phyloP scores from a whole-genome alignment of 2,329 filamentous ascomycete genomes.

The Fusarium odoratissimum region DNA sequence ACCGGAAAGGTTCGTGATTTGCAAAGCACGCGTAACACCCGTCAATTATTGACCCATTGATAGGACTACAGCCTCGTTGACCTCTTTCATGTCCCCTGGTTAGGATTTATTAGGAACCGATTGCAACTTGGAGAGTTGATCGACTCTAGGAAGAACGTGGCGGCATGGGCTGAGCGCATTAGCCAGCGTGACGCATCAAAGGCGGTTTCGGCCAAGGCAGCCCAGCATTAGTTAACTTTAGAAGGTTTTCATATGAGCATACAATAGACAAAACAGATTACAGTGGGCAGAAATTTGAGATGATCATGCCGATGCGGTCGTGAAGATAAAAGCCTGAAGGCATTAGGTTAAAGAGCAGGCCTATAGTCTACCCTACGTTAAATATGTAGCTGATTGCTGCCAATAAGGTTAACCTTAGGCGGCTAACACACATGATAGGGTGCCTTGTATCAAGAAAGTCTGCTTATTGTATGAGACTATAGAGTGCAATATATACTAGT shows the following conservation, averaged over 20 bases:
- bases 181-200: background rate
- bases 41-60: rapidly evolving
- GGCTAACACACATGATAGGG: no score
- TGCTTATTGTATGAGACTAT: background rate
- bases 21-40: rapidly evolving
- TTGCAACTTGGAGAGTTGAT: background rate
- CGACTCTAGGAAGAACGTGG: background rate
- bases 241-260: background rate
- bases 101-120: background rate
- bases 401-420: no score
- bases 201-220: background rate
- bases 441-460: background rate
- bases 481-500: background rate
- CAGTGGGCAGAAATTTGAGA: rapidly evolving
- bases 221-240: background rate
- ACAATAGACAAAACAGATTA: background rate
- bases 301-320: background rate
- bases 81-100: background rate
- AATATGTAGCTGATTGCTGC: no score
- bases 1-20: background rate
- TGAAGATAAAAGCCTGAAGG: background rate
- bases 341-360: background rate
- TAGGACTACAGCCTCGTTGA: background rate
- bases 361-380: background rate
- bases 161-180: background rate